Percentiles rank a stretch among this genome's conserved stretches.
phyloP scores from a whole-genome alignment of 1,284 basidiomycete species.

The Xerocomus nothofagi region DNA sequence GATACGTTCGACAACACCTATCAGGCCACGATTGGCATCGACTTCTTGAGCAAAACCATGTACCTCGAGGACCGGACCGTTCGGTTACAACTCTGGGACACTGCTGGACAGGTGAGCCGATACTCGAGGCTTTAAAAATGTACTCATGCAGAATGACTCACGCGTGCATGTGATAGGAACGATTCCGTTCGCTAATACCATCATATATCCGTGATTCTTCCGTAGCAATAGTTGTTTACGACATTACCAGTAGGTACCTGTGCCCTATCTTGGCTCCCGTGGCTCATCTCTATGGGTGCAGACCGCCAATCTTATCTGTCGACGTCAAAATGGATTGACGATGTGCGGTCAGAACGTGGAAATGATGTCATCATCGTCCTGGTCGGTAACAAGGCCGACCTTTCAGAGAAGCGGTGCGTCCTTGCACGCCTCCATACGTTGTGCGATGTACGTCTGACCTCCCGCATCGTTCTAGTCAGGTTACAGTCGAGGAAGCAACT shows the following conservation, averaged over 20 bases:
- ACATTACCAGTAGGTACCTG: conserved; percentile 85
- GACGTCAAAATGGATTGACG: conserved; percentile 99
- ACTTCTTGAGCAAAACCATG: conserved; percentile 99
- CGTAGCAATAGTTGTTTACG: conserved; percentile 97
- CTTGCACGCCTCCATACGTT: conserved; percentile 20
- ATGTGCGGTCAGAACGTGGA: conserved; percentile 96
- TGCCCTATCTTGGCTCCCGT: background rate
- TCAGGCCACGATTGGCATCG: conserved; percentile 99
- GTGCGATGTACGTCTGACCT: conserved; percentile 8
- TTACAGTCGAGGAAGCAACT: conserved; percentile 97
- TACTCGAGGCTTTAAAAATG: background rate
- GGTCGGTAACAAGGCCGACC: conserved; percentile 98
- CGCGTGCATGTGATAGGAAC: conserved; percentile 60
- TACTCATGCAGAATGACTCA: conserved; percentile 5
- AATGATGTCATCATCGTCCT: conserved; percentile 98
- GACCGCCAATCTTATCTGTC: conserved; percentile 97
- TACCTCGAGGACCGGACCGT: conserved; percentile 99
- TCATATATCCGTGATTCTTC: conserved; percentile 99
- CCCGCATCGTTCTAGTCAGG: conserved; percentile 65
- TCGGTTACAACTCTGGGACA: conserved; percentile 97
- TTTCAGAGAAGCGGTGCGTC: conserved; percentile 84
- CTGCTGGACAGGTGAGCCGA: conserved; percentile 83
- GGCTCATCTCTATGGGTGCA: conserved; percentile 34
- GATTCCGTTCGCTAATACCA: conserved; percentile 96
- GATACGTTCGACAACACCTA: conserved; percentile 99